Evolutionary conservation across 2,329 filamentous ascomycete genomes (phyloP), one percentile per base, ranked within the genome.

Genomic region (Mycosphaerelloides madeirae): DNA sequence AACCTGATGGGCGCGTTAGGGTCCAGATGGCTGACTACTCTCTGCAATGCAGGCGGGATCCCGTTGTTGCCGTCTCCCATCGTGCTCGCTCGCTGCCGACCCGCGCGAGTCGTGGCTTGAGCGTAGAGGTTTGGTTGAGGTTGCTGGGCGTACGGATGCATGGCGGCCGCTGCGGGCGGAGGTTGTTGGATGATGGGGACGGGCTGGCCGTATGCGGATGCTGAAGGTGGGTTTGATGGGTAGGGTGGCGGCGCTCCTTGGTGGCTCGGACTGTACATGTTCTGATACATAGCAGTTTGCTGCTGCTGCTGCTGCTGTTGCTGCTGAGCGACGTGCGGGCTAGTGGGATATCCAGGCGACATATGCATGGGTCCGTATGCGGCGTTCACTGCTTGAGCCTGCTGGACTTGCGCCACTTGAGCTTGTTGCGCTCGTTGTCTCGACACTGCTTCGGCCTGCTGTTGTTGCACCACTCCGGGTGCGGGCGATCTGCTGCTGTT

Each of bases 21-120:
- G 62, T 98, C 93, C 34, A 98, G 78, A 67, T 97, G 91, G 64
- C 89, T 95, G 32, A 93, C 93, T 16, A 98, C 93, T 57, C 93
- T 79, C 68, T 98, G 93, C 46, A 98, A 87, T 3, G 90, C 84
- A 12, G 87, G 84, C 4, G 93, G 93, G 47, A 98, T 95, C 2
- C 91, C 91, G 22, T 25, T n/a, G 61, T 61, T 87, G 63, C 93
- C 87, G 61, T 97, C 93, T 25, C 22, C 22, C 85, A 97, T 94
- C 3, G 93, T 98, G 34, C 90, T 93, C 31, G 93, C 90, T 49
- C 93, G 82, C 68, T 95, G 91, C 42, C 93, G 81, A 34, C 84
- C 84, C 35, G 83, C 83, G 54, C 88, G 79, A 56, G 87, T 80
- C 41, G 82, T 85, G 47, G 85, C 82, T 69, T 91, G 87, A 35